Percentiles rank a stretch among this genome's conserved stretches.
These are phyloP conservation scores for Penicillium sp. DNA, from an alignment of 2,329 filamentous ascomycete species.

Conservation along the genomic window DNA sequence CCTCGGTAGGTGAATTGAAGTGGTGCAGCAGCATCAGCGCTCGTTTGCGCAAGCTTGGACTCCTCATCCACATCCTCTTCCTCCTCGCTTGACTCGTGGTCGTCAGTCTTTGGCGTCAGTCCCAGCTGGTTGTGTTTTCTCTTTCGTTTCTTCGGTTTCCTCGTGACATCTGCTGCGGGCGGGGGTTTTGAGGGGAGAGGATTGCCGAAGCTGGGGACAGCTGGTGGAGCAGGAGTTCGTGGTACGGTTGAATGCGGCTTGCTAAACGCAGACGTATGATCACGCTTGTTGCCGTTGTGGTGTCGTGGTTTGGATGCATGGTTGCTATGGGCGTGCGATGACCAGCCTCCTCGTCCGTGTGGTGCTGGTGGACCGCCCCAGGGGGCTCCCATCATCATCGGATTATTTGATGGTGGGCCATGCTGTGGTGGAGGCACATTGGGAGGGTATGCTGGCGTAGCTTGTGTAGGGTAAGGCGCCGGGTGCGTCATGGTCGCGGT, in stretches of 20 bases:
- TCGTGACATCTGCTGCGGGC: slow-evolving; percentile 37
- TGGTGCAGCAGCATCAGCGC: slow-evolving; percentile 25
- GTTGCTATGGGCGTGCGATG: slow-evolving; percentile 29
- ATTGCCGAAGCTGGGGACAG: slow-evolving; percentile 50
- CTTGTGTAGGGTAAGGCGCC: slow-evolving; percentile 27
- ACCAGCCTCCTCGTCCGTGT: slow-evolving; percentile 31
- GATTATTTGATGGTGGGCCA: slow-evolving; percentile 28
- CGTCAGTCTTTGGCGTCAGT: slow-evolving; percentile 50
- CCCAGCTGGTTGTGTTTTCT: slow-evolving; percentile 53
- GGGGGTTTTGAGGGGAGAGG: slow-evolving; percentile 50
- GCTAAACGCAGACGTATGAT: slow-evolving; percentile 43
- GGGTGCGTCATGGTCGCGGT: slow-evolving; percentile 27
- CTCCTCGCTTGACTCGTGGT: slow-evolving; percentile 52
- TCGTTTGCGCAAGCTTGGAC: slow-evolving; percentile 40
- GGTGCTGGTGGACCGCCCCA: slow-evolving; percentile 55
- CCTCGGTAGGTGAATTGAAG: slow-evolving; percentile 61
- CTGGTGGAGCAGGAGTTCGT: slow-evolving; percentile 45
- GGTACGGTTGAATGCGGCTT: slow-evolving; percentile 38
- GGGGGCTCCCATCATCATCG: slow-evolving; percentile 58
- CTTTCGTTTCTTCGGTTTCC: slow-evolving; percentile 47
- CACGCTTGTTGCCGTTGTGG: slow-evolving; percentile 40
- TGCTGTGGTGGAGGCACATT: slow-evolving; percentile 29
- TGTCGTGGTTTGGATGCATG: slow-evolving; percentile 31
- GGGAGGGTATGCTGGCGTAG: slow-evolving; percentile 23
- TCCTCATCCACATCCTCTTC: slow-evolving; percentile 53